These are phyloP conservation scores for Pythium plurisporium DNA, from an alignment of 352 stramenopile species.

Conservation along the genomic window DNA sequence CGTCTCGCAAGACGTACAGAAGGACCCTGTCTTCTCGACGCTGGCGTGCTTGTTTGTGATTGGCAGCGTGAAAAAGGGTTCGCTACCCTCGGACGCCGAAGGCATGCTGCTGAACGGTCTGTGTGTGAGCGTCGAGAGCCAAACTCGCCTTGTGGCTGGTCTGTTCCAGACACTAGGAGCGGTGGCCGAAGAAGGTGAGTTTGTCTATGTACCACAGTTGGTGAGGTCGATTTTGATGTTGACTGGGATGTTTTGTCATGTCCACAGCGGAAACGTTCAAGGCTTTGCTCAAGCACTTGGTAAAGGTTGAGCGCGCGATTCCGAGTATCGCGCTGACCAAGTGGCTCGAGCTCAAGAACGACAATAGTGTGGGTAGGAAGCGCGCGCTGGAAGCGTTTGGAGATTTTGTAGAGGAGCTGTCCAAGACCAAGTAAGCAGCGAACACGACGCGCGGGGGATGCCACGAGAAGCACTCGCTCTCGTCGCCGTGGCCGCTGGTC, in stretches of 20 bases:
- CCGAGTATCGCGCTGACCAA: constrained; percentile 41
- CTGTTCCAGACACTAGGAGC: constrained; percentile 56
- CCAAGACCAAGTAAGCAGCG: constrained; percentile 51
- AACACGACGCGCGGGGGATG: neutral
- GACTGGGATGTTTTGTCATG: neutral
- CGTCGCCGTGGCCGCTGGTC: neutral
- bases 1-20: constrained; percentile 42
- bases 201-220: constrained; percentile 5
- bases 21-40: constrained; percentile 55
- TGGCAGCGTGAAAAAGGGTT: constrained; percentile 39
- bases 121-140: constrained; percentile 55
- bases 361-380: constrained; percentile 73
- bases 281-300: constrained; percentile 57
- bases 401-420: constrained; percentile 68
- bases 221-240: neutral
- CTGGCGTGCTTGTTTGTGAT: constrained; percentile 71
- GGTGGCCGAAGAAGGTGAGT: constrained; percentile 42
- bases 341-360: constrained; percentile 72
- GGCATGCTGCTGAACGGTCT: constrained; percentile 74
- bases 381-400: constrained; percentile 58
- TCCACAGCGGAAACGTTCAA: constrained; percentile 55
- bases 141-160: constrained; percentile 53
- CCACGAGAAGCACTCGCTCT: neutral
- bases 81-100: constrained; percentile 50
- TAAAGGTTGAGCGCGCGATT: constrained; percentile 55